phyloP scores from a whole-genome alignment of 2,329 filamentous ascomycete species.

The Cryoendolithus antarcticus region DNA sequence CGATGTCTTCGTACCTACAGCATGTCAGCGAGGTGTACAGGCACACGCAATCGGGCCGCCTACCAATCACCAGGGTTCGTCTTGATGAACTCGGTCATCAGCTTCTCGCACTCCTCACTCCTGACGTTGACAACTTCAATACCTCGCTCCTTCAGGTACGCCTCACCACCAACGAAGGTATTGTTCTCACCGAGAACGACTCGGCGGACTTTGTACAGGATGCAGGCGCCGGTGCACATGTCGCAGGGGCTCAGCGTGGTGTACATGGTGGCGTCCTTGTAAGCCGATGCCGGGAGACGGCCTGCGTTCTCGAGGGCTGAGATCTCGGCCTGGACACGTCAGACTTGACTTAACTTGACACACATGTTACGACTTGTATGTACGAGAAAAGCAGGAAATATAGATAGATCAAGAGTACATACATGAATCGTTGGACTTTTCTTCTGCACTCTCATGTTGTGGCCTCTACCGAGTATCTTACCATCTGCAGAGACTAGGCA shows the following conservation, averaged over 20 bases:
- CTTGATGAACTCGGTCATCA: constrained; percentile 62
- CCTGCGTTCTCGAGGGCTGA: constrained; percentile 64
- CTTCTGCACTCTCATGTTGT: constrained; percentile 64
- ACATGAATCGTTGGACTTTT: constrained; percentile 61
- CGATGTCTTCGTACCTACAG: too few relatives aligned
- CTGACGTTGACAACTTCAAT: constrained; percentile 61
- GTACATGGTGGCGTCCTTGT: constrained; percentile 68
- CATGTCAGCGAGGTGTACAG: neutral
- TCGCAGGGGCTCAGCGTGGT: constrained; percentile 69
- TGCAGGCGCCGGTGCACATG: constrained; percentile 69
- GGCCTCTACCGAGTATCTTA: constrained; percentile 56
- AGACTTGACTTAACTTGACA: too few relatives aligned
- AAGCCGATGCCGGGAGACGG: constrained; percentile 55
- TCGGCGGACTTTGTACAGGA: constrained; percentile 61
- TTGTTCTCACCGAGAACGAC: constrained; percentile 70
- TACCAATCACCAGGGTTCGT: constrained; percentile 58
- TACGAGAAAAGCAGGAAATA: too few relatives aligned
- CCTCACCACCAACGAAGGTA: constrained; percentile 62
- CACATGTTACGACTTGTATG: too few relatives aligned
- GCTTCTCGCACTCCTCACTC: constrained; percentile 48
- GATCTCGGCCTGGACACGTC: constrained; percentile 51
- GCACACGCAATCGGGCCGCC: constrained; percentile 2
- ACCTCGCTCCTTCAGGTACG: constrained; percentile 53
- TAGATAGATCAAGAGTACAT: constrained; percentile 8
- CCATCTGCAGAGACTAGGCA: constrained; percentile 57